Evolutionary conservation across 2,329 filamentous ascomycete species (phyloP).

Genomic region (Verticillium klebahnii): DNA sequence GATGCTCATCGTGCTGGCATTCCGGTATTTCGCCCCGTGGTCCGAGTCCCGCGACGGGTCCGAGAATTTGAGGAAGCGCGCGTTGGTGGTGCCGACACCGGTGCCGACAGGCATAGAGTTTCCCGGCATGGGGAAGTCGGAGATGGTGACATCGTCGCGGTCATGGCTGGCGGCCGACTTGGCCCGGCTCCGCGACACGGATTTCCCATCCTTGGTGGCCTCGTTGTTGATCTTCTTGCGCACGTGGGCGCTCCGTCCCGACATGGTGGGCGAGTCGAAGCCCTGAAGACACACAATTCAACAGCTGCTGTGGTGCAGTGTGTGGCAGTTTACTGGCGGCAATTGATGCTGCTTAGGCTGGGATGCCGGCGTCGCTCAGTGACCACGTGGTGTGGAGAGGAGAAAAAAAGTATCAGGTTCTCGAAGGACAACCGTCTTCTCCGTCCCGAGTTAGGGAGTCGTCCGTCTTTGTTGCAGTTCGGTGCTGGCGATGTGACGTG

Average conservation of each 20-base stretch:
- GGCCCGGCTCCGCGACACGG: conserved; percentile 22
- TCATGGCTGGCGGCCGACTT: conserved; percentile 34
- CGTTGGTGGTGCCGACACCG: conserved; percentile 37
- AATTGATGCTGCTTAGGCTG: not conserved
- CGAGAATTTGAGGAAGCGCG: conserved; percentile 41
- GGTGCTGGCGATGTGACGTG: not conserved
- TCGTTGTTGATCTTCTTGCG: conserved; percentile 53
- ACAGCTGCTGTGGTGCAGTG: not conserved
- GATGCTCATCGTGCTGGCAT: conserved; percentile 21
- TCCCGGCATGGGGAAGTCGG: conserved; percentile 31
- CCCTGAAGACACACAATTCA: not conserved
- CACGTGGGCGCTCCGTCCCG: conserved; percentile 53
- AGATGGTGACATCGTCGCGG: conserved; percentile 30
- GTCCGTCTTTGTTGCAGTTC: not conserved
- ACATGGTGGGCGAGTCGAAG: conserved; percentile 35
- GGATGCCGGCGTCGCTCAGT: not conserved
- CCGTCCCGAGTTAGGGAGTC: not conserved
- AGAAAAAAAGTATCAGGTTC: not conserved
- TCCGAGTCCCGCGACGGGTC: conserved; percentile 29
- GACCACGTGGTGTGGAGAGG: too few species aligned
- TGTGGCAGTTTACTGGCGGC: not conserved
- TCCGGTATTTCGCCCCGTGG: not conserved
- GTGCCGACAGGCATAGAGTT: conserved; percentile 24
- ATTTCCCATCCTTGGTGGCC: conserved; percentile 30
- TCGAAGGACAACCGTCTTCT: not conserved